Base-by-base conservation (phyloP, 192 early-diverging fungal species). In the Gaertneriomyces semiglobifer region DNA sequence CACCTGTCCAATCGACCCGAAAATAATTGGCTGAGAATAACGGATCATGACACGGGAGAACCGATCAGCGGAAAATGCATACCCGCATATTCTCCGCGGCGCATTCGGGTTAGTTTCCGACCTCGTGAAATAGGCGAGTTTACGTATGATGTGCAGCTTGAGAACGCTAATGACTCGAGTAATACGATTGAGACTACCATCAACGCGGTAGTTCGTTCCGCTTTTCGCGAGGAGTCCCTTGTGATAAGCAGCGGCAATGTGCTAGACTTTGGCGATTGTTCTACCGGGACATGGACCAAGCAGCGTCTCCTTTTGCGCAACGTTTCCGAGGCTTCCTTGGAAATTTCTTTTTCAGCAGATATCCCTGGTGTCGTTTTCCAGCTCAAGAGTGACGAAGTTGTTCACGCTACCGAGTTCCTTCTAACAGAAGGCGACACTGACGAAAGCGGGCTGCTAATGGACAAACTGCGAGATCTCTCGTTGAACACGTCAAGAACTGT, bases 231-330 rank as follows among this genome's bases (percentile, higher is more conserved):
- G 74, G 92, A 89, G 71, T 82, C 84, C 16, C 73, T 87, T 53
- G 77, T 82, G 8, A 83, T 86, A 61, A 90, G 84, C 72, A 88
- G 81, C 65, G 89, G 83, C 40, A 90, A 76, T 70, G 76, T 78
- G 44, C 62, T 98, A 25, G 93, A 97, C 71, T 98, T 98, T 82
- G 93, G 93, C 45, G 93, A 97, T 66, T 95, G 94, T 69, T 87
- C 84, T 64, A 90, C 92, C 45, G 95, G 95, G n/a, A 66, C 80
- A n/a, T 91, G 92, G 89, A 88, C 86, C 19, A 85, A 84, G 59
- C 85, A 91, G 66, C 83, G 88, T 46, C 74, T 97, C 5, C 78
- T 89, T 1, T 72, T 98, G 40, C 89, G 85, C 41, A 98, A 96
- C 70, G 77, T 93, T 16, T 84, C 88, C 45, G 89, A 91, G 9